Evolutionary conservation across 768 basidiomycete species (phyloP).

Genomic region (Trametes sanguinea): DNA sequence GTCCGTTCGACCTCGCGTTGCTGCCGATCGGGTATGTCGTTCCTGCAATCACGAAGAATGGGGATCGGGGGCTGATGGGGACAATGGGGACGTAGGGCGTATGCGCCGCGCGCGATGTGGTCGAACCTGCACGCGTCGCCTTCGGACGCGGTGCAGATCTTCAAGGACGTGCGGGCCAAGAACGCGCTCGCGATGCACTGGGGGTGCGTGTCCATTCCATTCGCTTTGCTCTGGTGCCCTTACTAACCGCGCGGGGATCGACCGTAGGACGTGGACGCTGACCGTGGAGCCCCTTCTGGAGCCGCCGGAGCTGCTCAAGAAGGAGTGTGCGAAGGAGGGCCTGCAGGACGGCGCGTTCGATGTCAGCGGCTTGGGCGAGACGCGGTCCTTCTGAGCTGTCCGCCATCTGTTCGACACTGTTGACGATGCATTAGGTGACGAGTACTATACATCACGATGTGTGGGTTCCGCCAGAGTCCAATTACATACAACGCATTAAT

Average conservation of each 20-base stretch:
- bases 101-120: slow-evolving; percentile 55
- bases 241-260: background rate
- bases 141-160: slow-evolving; percentile 66
- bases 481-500: slow-evolving; percentile 41
- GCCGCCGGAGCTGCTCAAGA: slow-evolving; percentile 55
- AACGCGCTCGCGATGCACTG: slow-evolving; percentile 71
- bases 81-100: slow-evolving; percentile 46
- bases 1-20: slow-evolving; percentile 66
- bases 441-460: no score
- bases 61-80: background rate
- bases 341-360: slow-evolving; percentile 57
- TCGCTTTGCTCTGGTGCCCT: background rate
- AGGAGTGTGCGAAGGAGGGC: slow-evolving; percentile 52
- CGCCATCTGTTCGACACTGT: background rate
- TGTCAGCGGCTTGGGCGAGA: slow-evolving; percentile 64
- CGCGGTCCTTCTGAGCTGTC: slow-evolving; percentile 33
- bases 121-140: slow-evolving; percentile 67
- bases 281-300: slow-evolving; percentile 59
- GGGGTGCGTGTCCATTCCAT: slow-evolving; percentile 45
- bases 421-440: no score
- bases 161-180: slow-evolving; percentile 61
- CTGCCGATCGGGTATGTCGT: slow-evolving; percentile 64
- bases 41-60: background rate
- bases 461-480: no score
- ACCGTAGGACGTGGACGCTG: slow-evolving; percentile 51